phyloP scores from a whole-genome alignment of 345 rosid genomes.

The Melastoma malabathricum region DNA sequence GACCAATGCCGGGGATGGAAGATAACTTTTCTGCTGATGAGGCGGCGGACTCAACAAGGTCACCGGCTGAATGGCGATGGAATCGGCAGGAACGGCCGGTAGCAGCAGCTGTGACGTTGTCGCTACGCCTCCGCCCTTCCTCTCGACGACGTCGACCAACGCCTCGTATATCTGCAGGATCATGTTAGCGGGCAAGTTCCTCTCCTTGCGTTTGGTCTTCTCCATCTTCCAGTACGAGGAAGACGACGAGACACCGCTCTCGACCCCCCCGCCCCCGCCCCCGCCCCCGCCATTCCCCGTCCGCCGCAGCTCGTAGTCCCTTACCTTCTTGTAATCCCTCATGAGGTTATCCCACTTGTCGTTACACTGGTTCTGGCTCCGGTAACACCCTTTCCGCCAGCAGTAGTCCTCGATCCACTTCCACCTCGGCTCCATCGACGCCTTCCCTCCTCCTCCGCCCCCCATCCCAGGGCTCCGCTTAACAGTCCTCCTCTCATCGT shows the following conservation, averaged over 20 bases:
- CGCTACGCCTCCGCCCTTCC: constrained; percentile 14
- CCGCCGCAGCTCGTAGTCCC: constrained; percentile 47
- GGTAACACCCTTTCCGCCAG: constrained; percentile 55
- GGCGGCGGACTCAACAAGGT: constrained; percentile 6
- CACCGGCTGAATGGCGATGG: not conserved
- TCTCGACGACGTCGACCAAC: constrained; percentile 57
- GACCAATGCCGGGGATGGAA: not conserved
- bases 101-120: constrained; percentile 5
- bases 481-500: constrained; percentile 54
- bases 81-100: constrained; percentile 14
- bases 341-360: constrained; percentile 96
- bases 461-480: constrained; percentile 32
- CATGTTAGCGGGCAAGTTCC: constrained; percentile 69
- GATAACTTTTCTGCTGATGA: constrained; percentile 4
- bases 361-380: constrained; percentile 94
- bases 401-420: constrained; percentile 94
- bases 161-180: constrained; percentile 53
- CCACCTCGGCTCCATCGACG: constrained; percentile 74
- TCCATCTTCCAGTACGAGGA: constrained; percentile 71
- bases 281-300: constrained; percentile 11
- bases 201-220: constrained; percentile 67
- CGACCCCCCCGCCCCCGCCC: constrained; percentile 3
- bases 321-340: constrained; percentile 88
- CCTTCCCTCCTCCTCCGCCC: constrained; percentile 17
- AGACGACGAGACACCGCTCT: constrained; percentile 7